phyloP scores from a whole-genome alignment of 116 monocot species.

The Trichopus zeylanicus region DNA sequence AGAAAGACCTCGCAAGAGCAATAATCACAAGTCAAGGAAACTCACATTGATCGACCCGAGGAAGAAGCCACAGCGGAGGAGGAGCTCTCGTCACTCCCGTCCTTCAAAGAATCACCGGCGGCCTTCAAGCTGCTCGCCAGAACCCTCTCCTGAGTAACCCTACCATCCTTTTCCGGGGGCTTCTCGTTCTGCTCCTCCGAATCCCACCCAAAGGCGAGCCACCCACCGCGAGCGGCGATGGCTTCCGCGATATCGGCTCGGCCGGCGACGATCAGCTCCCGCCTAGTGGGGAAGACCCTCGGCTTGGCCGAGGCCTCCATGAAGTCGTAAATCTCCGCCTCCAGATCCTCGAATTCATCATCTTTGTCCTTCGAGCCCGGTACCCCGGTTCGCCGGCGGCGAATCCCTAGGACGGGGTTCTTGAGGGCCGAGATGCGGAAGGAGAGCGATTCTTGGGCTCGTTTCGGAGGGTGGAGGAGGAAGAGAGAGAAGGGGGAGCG shows the following conservation, averaged over 20 bases:
- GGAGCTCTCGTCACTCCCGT: background rate
- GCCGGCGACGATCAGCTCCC: slow-evolving; percentile 37
- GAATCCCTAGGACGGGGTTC: background rate
- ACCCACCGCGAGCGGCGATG: slow-evolving; percentile 37
- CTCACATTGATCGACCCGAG: slow-evolving; percentile 25
- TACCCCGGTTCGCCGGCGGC: background rate
- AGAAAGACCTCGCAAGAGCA: too few species aligned
- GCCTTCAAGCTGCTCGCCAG: background rate
- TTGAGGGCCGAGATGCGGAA: background rate
- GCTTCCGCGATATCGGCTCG: slow-evolving; percentile 46
- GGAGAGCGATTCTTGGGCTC: background rate
- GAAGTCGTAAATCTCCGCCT: slow-evolving; percentile 42
- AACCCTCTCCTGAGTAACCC: slow-evolving; percentile 5
- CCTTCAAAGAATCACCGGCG: background rate
- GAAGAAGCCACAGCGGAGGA: slow-evolving; percentile 10
- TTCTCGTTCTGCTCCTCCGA: slow-evolving; percentile 15
- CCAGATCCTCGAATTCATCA: slow-evolving; percentile 13
- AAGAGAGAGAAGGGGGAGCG: background rate
- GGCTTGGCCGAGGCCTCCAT: slow-evolving; percentile 50
- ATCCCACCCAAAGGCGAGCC: slow-evolving; percentile 68
- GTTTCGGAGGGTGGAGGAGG: background rate
- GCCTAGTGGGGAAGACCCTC: slow-evolving; percentile 31
- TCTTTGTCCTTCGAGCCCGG: background rate
- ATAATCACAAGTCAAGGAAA: background rate
- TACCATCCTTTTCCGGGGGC: background rate